Evolutionary conservation across 225 moss, liverwort and hornwort genomes (phyloP), one percentile per base, ranked within the genome.

Genomic region (Rhytidiadelphus loreus): DNA sequence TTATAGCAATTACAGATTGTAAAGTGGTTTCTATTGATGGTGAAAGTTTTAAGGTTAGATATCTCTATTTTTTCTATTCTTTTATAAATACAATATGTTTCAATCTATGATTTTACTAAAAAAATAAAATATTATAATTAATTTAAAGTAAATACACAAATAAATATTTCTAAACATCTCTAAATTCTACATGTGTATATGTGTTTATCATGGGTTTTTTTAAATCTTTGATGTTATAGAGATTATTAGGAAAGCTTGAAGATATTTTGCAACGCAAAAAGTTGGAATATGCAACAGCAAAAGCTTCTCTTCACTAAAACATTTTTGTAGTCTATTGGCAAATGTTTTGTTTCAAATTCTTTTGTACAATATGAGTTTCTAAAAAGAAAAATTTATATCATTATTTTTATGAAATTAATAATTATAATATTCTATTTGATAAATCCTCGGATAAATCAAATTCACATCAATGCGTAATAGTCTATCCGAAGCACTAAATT

Each of bases 261-360:
- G 96, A 97, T 53, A 93, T 98, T 55, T 76, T 98, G 66, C 96
- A 97, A 13, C 91, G 98, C 17, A 98, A 97, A 84, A 98, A 96
- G 78, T 77, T 55, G 58, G 95, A 95, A 69, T 98, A 98, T 88
- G 94, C 95, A 69, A 91, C 89, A 33, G 88, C 88, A 60, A 89
- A 44, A 73, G 39, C 55, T 46, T n/a, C 86, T 74, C 74, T 88
- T 46, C 26, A 60, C 7, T 92, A 66, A 50, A 26, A 3, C 3
- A 24, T 44, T 30, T 53, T 55, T 78, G 53, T 53, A 53, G 35
- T 53, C 57, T 4, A 46, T 18, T 39, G 4, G 46, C 26, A 50
- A 46, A 9, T 9, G 12, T 55, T 62, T 82, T 44, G 13, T 64
- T 56, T 11, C 6, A 56, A 44, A 55, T 16, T 20, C 16, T 61